Evolutionary conservation across 805 yeast species (phyloP).

Genomic region (Pichia exigua): DNA sequence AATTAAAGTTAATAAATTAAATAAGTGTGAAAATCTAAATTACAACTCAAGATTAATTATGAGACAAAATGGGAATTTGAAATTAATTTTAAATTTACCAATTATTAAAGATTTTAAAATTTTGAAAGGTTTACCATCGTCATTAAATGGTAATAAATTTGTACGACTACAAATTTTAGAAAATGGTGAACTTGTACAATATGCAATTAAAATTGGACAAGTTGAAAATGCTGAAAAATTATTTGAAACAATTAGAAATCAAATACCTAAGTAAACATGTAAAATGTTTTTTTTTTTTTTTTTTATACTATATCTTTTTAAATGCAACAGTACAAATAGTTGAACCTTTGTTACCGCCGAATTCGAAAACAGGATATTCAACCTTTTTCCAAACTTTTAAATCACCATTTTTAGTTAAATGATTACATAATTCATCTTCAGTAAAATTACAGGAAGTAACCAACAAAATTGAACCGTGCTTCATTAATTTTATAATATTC

Average conservation of each 20-base stretch:
- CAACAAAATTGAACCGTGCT: slow-evolving; percentile 49
- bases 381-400: slow-evolving; percentile 59
- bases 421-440: slow-evolving; percentile 55
- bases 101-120: slow-evolving; percentile 55
- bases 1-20: slow-evolving; percentile 59
- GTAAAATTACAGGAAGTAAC: slow-evolving; percentile 95
- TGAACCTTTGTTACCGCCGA: slow-evolving; percentile 85
- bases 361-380: slow-evolving; percentile 73
- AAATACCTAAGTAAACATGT: slow-evolving; percentile 20
- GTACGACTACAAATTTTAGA: slow-evolving; percentile 65
- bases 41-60: slow-evolving; percentile 65
- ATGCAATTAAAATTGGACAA: slow-evolving; percentile 66
- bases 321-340: slow-evolving; percentile 87
- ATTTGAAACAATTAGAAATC: slow-evolving; percentile 39
- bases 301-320: slow-evolving; percentile 30
- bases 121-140: slow-evolving; percentile 77
- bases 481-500: slow-evolving; percentile 51
- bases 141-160: slow-evolving; percentile 76
- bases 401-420: slow-evolving; percentile 37
- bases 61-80: slow-evolving; percentile 82
- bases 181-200: slow-evolving; percentile 66
- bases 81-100: slow-evolving; percentile 74
- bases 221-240: slow-evolving; percentile 53
- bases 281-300: no score
- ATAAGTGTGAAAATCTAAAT: slow-evolving; percentile 23